Conservation (phyloP, 2,329 filamentous ascomycete species). For the Pseudocercospora fijiensis region DNA sequence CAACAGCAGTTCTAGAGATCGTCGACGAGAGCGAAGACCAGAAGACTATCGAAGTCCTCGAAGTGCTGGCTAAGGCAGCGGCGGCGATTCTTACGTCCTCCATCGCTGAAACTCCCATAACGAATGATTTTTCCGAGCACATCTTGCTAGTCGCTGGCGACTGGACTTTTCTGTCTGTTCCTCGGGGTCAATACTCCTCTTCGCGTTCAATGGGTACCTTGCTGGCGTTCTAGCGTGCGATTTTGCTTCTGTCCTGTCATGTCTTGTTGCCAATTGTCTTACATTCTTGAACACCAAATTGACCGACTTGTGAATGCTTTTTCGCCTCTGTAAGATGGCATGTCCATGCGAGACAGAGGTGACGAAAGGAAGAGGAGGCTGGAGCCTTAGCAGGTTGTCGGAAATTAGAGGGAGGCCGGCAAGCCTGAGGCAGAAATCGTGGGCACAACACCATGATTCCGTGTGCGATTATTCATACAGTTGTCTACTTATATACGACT, state of each 20-base stretch:
- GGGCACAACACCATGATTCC: neutral
- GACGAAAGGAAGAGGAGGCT: neutral
- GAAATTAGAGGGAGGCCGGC: neutral
- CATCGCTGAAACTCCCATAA: neutral
- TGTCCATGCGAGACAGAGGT: neutral
- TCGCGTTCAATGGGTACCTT: neutral
- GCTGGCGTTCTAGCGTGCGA: neutral
- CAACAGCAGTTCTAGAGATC: conserved; percentile 1
- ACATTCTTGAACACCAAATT: no score
- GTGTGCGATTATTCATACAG: neutral
- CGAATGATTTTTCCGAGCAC: neutral
- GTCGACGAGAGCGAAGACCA: neutral
- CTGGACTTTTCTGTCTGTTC: neutral
- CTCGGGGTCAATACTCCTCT: neutral
- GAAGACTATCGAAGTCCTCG: neutral
- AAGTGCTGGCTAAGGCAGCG: neutral
- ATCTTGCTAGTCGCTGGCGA: neutral
- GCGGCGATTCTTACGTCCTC: neutral
- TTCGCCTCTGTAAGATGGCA: neutral
- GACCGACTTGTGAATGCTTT: no score
- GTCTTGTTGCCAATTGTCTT: neutral
- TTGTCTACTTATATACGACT: neutral
- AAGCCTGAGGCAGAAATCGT: neutral
- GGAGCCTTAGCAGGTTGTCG: neutral
- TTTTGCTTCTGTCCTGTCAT: neutral